Percentiles rank a stretch among this genome's conserved stretches.
These are phyloP conservation scores for Otatea glauca DNA, from an alignment of 176 grass and related monocot genomes.

Conservation along the genomic window DNA sequence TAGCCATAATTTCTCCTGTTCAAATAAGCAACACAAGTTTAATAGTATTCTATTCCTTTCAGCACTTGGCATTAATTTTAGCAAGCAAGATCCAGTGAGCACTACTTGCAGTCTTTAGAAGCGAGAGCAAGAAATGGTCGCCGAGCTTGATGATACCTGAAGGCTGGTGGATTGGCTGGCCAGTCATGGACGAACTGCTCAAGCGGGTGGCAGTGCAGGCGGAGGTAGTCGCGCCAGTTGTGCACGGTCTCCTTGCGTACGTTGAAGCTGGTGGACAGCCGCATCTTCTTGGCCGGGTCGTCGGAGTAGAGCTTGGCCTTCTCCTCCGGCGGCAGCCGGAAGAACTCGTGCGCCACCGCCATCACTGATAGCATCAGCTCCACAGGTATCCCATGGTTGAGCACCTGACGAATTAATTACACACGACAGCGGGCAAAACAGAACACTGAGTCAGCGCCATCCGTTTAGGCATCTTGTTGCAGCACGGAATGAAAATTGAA, in stretches of 20 bases:
- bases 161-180: constrained; percentile 61
- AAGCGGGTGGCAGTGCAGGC: constrained; percentile 89
- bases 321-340: constrained; percentile 71
- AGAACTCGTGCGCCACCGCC: constrained; percentile 60
- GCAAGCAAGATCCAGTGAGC: not conserved
- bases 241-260: constrained; percentile 80
- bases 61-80: not conserved
- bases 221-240: constrained; percentile 96
- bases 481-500: not conserved
- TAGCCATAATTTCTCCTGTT: not conserved
- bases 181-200: constrained; percentile 67
- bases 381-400: constrained; percentile 63
- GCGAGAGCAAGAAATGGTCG: not conserved
- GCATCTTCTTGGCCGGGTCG: constrained; percentile 83
- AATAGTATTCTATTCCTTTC: not conserved
- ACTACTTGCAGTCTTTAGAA: not conserved
- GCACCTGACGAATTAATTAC: constrained; percentile 38
- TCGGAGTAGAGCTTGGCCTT: constrained; percentile 89
- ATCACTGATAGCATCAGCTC: constrained; percentile 42
- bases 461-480: not conserved
- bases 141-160: constrained; percentile 51
- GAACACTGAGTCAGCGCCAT: not conserved
- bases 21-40: not conserved
- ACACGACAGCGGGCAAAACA: not conserved
- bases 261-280: constrained; percentile 98